A percentile compares a stretch with the other conserved stretches of the same genome.
These are phyloP conservation scores for Zygotorulaspora danielsina DNA, from an alignment of 805 yeast genomes.

Conservation along the genomic window DNA sequence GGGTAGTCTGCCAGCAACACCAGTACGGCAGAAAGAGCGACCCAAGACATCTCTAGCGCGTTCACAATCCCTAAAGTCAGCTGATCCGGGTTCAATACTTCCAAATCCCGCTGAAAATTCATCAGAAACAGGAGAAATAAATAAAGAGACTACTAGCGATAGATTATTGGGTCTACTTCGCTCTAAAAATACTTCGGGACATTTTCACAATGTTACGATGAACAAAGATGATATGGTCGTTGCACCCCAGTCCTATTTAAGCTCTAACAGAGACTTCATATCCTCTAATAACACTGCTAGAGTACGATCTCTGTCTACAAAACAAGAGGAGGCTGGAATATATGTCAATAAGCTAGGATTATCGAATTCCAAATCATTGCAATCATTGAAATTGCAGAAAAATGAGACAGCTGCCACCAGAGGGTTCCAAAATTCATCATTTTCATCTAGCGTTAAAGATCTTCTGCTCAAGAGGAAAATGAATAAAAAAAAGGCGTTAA, in stretches of 20 bases:
- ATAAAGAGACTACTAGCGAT: slow-evolving; percentile 3
- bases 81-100: background rate
- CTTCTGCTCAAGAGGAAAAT: slow-evolving; percentile 2
- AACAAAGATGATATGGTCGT: slow-evolving; percentile 5
- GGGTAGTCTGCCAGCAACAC: background rate
- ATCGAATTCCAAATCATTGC: no score
- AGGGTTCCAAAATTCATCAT: background rate
- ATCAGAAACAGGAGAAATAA: background rate
- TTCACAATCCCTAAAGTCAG: background rate
- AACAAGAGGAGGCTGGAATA: no score
- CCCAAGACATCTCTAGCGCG: background rate
- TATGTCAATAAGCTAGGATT: no score
- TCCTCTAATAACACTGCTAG: slow-evolving; percentile 7
- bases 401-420: background rate
- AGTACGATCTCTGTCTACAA: slow-evolving; percentile 6
- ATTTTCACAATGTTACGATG: slow-evolving; percentile 9
- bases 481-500: background rate
- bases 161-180: slow-evolving; percentile 11
- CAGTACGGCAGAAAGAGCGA: background rate
- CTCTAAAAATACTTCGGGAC: slow-evolving; percentile 12
- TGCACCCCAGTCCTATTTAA: slow-evolving; percentile 1
- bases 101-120: background rate
- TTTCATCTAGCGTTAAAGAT: slow-evolving; percentile 6
- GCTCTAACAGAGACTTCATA: slow-evolving; percentile 4
- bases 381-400: no score